Evolutionary conservation across 1,284 basidiomycete species (phyloP).

Genomic region (Cutaneotrichosporon cutaneum): DNA sequence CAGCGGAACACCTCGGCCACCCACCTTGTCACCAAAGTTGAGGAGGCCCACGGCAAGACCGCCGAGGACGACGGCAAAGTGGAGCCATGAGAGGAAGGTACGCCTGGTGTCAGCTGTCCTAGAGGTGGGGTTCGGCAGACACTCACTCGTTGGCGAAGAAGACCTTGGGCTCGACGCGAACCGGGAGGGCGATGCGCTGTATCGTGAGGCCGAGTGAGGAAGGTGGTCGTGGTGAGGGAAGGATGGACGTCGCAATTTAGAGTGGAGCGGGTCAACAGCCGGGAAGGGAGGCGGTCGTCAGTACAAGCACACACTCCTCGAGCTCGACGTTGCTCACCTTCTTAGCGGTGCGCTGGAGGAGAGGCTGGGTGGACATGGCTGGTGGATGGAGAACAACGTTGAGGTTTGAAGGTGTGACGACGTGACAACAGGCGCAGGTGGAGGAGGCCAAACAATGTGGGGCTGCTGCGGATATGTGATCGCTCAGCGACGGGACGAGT

Average conservation of each 20-base stretch:
- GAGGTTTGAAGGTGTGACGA: neutral
- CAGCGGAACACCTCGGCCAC: constrained; percentile 24
- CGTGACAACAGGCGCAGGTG: neutral
- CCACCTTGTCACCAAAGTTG: constrained; percentile 91
- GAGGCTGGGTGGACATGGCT: constrained; percentile 94
- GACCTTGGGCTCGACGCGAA: constrained; percentile 87
- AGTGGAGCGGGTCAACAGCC: neutral
- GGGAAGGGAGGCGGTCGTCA: constrained; percentile 31
- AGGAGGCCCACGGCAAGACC: constrained; percentile 91
- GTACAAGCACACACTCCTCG: neutral
- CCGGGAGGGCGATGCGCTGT: constrained; percentile 83
- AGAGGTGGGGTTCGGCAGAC: neutral
- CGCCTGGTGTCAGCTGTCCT: constrained; percentile 42
- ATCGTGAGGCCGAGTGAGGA: constrained; percentile 12
- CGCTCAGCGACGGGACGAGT: neutral
- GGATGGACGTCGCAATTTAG: neutral
- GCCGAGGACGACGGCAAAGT: constrained; percentile 91
- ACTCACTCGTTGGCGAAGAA: constrained; percentile 85
- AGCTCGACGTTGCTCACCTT: constrained; percentile 56
- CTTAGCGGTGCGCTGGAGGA: constrained; percentile 90
- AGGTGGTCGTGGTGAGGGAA: constrained; percentile 14
- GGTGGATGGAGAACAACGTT: no score
- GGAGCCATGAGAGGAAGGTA: constrained; percentile 94
- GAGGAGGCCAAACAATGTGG: neutral
- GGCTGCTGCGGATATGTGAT: neutral